phyloP scores from a whole-genome alignment of 805 yeast genomes.

The Wickerhamomyces rabaulensis region DNA sequence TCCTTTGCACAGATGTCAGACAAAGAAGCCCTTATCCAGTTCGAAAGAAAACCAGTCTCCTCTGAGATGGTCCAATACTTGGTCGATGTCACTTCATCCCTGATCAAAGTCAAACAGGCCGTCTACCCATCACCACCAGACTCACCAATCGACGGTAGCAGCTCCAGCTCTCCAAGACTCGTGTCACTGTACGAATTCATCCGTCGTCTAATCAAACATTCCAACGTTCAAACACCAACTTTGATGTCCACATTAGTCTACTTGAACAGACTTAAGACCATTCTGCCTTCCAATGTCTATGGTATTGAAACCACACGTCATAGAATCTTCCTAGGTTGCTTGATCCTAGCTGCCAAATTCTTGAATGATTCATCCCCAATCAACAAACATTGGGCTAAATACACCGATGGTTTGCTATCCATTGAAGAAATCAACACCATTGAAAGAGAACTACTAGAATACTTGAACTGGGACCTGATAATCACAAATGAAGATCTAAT shows the following conservation, averaged over 20 bases:
- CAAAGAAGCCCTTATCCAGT: slow-evolving; percentile 45
- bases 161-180: neutral
- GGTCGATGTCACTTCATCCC: slow-evolving; percentile 53
- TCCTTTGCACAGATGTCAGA: slow-evolving; percentile 30
- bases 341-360: slow-evolving; percentile 87
- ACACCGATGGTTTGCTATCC: slow-evolving; percentile 80
- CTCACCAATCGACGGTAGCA: slow-evolving; percentile 24
- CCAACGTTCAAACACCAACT: slow-evolving; percentile 93
- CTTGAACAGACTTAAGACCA: slow-evolving; percentile 66
- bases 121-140: slow-evolving; percentile 34
- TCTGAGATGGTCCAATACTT: slow-evolving; percentile 53
- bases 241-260: slow-evolving; percentile 89
- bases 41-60: slow-evolving; percentile 50
- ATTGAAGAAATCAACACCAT: slow-evolving; percentile 82
- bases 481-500: slow-evolving; percentile 68
- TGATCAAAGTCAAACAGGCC: slow-evolving; percentile 39
- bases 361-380: slow-evolving; percentile 92
- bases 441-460: slow-evolving; percentile 79
- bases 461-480: slow-evolving; percentile 80
- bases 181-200: slow-evolving; percentile 58
- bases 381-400: slow-evolving; percentile 93
- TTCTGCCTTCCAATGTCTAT: slow-evolving; percentile 80
- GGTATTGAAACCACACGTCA: slow-evolving; percentile 94
- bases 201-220: slow-evolving; percentile 61
- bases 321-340: slow-evolving; percentile 83